Percentiles rank a stretch among this genome's conserved stretches.
Evolutionary conservation across 2,329 filamentous ascomycete genomes (phyloP).

Genomic region (Leptographium galeiforme): DNA sequence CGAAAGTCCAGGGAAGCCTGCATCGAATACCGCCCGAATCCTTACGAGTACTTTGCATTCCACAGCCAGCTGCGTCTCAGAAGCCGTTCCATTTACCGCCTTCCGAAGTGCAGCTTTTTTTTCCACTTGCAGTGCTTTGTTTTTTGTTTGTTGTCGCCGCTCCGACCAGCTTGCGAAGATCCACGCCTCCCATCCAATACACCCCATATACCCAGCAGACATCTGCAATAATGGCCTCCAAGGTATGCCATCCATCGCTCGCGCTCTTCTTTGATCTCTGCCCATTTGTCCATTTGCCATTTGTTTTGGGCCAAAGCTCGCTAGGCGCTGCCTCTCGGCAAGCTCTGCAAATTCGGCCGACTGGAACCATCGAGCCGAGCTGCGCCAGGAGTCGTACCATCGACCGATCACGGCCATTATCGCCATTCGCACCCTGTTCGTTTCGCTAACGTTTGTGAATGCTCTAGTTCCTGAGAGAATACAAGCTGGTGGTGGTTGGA

Average conservation of each 20-base stretch:
- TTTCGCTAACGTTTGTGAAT: neutral
- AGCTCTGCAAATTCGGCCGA: neutral
- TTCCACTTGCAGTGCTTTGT: neutral
- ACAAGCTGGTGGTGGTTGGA: conserved; percentile 93
- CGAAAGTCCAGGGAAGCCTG: neutral
- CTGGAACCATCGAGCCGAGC: too few species aligned
- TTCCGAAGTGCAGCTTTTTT: neutral
- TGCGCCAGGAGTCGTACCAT: too few species aligned
- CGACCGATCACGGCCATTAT: too few species aligned
- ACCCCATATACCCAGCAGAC: neutral
- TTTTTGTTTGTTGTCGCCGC: neutral
- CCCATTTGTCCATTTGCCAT: neutral
- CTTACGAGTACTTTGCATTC: neutral
- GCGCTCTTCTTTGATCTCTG: neutral
- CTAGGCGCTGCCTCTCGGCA: neutral
- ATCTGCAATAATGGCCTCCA: neutral
- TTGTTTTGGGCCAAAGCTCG: neutral
- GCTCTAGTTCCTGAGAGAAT: conserved; percentile 70
- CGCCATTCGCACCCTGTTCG: neutral
- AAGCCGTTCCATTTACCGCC: neutral
- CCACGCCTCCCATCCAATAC: neutral
- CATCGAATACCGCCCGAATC: neutral
- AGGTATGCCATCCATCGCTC: neutral
- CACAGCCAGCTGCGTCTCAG: neutral
- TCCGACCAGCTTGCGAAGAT: neutral